These are phyloP conservation scores for Akebia trifoliata DNA, from an alignment of 164 flowering plant species.

Conservation along the genomic window DNA sequence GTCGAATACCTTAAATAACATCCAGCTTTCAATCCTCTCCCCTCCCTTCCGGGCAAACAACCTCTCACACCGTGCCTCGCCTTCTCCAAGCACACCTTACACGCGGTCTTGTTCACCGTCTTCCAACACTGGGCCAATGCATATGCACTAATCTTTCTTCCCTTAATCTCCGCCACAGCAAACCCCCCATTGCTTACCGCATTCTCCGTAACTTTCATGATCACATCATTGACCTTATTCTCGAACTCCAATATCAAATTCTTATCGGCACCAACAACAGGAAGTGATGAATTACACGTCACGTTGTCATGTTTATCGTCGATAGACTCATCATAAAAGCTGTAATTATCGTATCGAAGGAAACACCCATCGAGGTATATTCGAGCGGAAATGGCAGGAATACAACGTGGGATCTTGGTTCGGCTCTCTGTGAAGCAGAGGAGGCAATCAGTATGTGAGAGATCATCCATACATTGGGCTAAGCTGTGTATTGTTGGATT, in stretches of 20 bases:
- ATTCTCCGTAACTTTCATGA: conserved; percentile 20
- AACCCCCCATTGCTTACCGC: conserved; percentile 32
- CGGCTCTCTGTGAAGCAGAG: conserved; percentile 61
- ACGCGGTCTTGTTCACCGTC: conserved; percentile 35
- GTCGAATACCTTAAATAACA: conserved; percentile 79
- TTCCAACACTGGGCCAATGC: conserved; percentile 79
- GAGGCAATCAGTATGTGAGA: conserved; percentile 58
- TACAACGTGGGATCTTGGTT: conserved; percentile 56
- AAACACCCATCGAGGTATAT: conserved; percentile 65
- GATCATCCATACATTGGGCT: conserved; percentile 60
- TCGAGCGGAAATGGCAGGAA: conserved; percentile 43
- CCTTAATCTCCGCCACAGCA: conserved; percentile 17
- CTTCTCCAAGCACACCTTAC: conserved; percentile 51
- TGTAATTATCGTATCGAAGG: conserved; percentile 53
- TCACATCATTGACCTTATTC: conserved; percentile 16
- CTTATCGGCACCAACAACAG: background rate
- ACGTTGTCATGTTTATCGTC: conserved; percentile 19
- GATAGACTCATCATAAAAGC: conserved; percentile 36
- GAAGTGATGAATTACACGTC: conserved; percentile 16
- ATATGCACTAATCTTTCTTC: conserved; percentile 23
- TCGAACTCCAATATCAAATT: conserved; percentile 16
- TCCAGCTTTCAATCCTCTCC: conserved; percentile 64
- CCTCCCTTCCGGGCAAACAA: conserved; percentile 50
- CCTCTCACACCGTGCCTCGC: conserved; percentile 29
- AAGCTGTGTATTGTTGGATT: conserved; percentile 36